Conservation (phyloP, 2,329 filamentous ascomycete genomes). For the Fusarium albosuccineum region DNA sequence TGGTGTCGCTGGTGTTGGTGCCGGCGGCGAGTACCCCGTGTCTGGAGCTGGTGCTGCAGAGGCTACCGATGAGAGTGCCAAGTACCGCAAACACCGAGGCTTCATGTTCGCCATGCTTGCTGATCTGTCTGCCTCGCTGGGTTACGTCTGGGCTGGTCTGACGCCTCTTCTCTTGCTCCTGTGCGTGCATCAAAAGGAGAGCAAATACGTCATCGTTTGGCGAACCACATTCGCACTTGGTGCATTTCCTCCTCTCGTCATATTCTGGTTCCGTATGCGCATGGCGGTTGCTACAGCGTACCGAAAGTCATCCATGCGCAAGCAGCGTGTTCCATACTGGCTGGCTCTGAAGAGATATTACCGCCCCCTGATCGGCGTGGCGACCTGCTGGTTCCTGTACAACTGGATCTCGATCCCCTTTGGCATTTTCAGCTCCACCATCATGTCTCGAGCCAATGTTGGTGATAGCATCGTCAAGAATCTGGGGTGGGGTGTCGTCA, state of each 20-base stretch:
- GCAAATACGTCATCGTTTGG: slow-evolving; percentile 62
- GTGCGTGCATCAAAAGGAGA: slow-evolving; percentile 59
- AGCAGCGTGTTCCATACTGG: slow-evolving; percentile 60
- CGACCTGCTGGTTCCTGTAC: slow-evolving; percentile 65
- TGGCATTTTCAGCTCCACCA: slow-evolving; percentile 67
- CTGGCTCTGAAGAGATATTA: slow-evolving; percentile 63
- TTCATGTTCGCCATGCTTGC: slow-evolving; percentile 70
- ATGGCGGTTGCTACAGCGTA: slow-evolving; percentile 65
- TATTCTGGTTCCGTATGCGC: slow-evolving; percentile 66
- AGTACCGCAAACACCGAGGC: slow-evolving; percentile 61
- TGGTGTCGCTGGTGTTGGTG: slow-evolving; percentile 58
- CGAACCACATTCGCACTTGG: slow-evolving; percentile 64
- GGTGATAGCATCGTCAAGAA: slow-evolving; percentile 57
- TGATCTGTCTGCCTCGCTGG: slow-evolving; percentile 63
- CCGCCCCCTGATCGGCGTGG: slow-evolving; percentile 61
- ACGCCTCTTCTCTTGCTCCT: slow-evolving; percentile 65
- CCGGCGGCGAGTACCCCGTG: slow-evolving; percentile 66
- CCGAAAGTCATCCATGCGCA: slow-evolving; percentile 60
- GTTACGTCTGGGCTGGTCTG: slow-evolving; percentile 63
- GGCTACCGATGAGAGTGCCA: slow-evolving; percentile 63
- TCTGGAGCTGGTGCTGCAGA: slow-evolving; percentile 64
- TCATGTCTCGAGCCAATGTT: slow-evolving; percentile 58
- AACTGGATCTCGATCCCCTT: slow-evolving; percentile 69
- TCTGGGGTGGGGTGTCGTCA: slow-evolving; percentile 59
- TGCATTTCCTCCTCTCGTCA: slow-evolving; percentile 61